Percentiles rank a stretch among this genome's conserved stretches.
Conservation (phyloP, 192 early-diverging fungal species). For the Backusella westeae region DNA sequence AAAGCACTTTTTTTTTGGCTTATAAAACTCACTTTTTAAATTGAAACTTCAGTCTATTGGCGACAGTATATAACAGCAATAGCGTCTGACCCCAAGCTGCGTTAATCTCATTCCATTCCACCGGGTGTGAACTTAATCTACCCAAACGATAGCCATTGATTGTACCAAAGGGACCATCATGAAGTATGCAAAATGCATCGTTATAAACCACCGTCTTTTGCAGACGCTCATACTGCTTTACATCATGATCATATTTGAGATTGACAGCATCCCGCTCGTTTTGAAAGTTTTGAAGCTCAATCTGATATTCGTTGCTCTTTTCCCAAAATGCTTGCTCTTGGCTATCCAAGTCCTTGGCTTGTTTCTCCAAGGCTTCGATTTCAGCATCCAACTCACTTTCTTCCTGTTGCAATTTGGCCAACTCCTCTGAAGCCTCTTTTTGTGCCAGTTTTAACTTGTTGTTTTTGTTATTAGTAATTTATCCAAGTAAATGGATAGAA, state of each 20-base stretch:
- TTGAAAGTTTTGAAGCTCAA: conserved; percentile 60
- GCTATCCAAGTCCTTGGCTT: conserved; percentile 51
- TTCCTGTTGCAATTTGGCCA: conserved; percentile 41
- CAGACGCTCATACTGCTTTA: conserved; percentile 75
- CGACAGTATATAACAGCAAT: conserved; percentile 84
- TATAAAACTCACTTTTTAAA: conserved; percentile 62
- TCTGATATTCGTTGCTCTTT: conserved; percentile 71
- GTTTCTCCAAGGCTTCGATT: conserved; percentile 48
- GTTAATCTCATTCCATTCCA: conserved; percentile 97
- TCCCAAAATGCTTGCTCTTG: conserved; percentile 69
- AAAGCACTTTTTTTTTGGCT: not conserved
- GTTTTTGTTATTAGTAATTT: too few species aligned
- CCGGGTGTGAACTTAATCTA: conserved; percentile 65
- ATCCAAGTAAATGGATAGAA: not conserved
- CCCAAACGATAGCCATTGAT: conserved; percentile 95
- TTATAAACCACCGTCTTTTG: conserved; percentile 95
- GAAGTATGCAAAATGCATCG: conserved; percentile 88
- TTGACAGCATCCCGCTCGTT: conserved; percentile 80
- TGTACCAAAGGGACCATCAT: conserved; percentile 83
- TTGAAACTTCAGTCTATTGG: conserved; percentile 77
- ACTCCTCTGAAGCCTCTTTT: conserved; percentile 47
- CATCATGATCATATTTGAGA: conserved; percentile 73
- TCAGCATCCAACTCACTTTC: conserved; percentile 31
- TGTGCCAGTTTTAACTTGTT: conserved; percentile 25
- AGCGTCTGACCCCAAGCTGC: conserved; percentile 92